Evolutionary conservation across 2,329 filamentous ascomycete genomes (phyloP).

Genomic region (Tricladium varicosporioides): DNA sequence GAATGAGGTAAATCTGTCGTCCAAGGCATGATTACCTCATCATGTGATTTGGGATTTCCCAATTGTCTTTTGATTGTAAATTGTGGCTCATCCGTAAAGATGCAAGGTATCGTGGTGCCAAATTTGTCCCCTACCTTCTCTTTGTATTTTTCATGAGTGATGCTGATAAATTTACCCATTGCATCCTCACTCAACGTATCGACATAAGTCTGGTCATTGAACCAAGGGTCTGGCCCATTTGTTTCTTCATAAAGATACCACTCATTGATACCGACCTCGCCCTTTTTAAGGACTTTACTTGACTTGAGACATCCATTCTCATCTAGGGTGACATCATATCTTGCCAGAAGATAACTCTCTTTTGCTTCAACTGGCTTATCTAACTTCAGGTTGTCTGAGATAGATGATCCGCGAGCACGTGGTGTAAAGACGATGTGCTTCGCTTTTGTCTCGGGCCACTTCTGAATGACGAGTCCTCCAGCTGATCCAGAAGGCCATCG

Average conservation of each 20-base stretch:
- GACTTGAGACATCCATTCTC: conserved; percentile 28
- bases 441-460: conserved; percentile 28
- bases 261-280: conserved; percentile 25
- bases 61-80: conserved; percentile 34
- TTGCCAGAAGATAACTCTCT: conserved; percentile 28
- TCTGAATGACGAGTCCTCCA: conserved; percentile 30
- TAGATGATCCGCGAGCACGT: background rate
- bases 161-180: conserved; percentile 31
- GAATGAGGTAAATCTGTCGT: conserved; percentile 30
- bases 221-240: conserved; percentile 32
- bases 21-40: conserved; percentile 35
- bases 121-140: conserved; percentile 31
- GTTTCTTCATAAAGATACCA: conserved; percentile 36
- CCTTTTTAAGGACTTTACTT: conserved; percentile 18
- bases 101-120: conserved; percentile 32
- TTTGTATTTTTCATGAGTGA: conserved; percentile 34
- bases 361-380: conserved; percentile 19
- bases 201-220: conserved; percentile 34
- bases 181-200: conserved; percentile 33
- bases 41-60: conserved; percentile 20
- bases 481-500: conserved; percentile 34
- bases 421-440: conserved; percentile 33
- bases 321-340: conserved; percentile 28
- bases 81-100: conserved; percentile 36
- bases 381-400: background rate